Conservation (phyloP, 2,329 filamentous ascomycete genomes). For the Exutisphaerella laricina region DNA sequence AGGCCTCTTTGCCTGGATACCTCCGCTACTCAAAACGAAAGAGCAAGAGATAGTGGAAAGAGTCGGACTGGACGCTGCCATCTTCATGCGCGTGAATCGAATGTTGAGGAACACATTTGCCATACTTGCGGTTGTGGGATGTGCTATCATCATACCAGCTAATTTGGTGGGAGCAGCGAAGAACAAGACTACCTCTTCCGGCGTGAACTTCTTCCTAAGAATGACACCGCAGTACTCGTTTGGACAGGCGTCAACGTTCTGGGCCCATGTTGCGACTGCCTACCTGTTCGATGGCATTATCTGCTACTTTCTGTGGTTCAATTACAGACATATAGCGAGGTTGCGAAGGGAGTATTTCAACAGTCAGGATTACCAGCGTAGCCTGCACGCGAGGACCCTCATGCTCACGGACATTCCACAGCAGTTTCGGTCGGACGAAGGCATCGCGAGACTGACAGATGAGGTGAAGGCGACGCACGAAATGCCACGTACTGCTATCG, state of each 20-base stretch:
- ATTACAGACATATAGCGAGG: constrained; percentile 67
- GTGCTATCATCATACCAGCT: constrained; percentile 72
- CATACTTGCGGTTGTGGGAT: constrained; percentile 64
- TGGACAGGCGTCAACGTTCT: constrained; percentile 43
- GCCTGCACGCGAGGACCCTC: constrained; percentile 66
- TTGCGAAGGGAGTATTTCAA: constrained; percentile 77
- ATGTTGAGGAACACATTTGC: constrained; percentile 94
- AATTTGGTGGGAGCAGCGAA: constrained; percentile 45
- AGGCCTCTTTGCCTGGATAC: constrained; percentile 81
- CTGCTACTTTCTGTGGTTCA: constrained; percentile 79
- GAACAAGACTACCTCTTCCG: constrained; percentile 17
- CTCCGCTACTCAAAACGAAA: constrained; percentile 68
- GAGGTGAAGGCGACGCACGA: constrained; percentile 71
- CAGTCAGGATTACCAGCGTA: constrained; percentile 79
- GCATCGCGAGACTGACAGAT: constrained; percentile 77
- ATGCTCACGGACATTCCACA: constrained; percentile 78
- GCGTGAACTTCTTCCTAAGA: constrained; percentile 44
- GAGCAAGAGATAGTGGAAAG: constrained; percentile 74
- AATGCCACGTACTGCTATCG: constrained; percentile 74
- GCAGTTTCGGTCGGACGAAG: constrained; percentile 74
- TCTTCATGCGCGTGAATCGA: constrained; percentile 80
- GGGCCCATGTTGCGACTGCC: constrained; percentile 55
- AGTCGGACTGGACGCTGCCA: constrained; percentile 81
- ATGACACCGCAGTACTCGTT: constrained; percentile 53
- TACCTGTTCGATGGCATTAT: constrained; percentile 70